These are phyloP conservation scores for peach (Prunus persica) DNA, from an alignment of 306 rosid genomes.

Conservation along the genomic window Prunus_persica_NCBIv2 NC_034011.1:17971501-17972000, in stretches of 20 bases:
- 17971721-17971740: background rate
- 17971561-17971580: background rate
- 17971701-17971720: background rate
- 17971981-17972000: conserved; percentile 92
- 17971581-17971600: background rate
- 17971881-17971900: conserved; percentile 52
- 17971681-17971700: background rate
- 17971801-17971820: conserved; percentile 88
- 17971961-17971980: conserved; percentile 95
- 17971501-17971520: background rate
- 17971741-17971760: background rate
- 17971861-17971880: conserved; percentile 50
- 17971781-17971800: conserved; percentile 88
- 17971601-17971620: background rate
- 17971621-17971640: background rate
- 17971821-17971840: conserved; percentile 83
- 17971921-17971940: conserved; percentile 44
- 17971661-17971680: background rate
- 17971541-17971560: background rate
- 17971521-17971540: background rate
- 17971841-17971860: conserved; percentile 95
- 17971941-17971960: conserved; percentile 92
- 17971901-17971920: conserved; percentile 42
- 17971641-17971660: background rate
- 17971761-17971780: background rate